Evolutionary conservation across 2,329 filamentous ascomycete genomes (phyloP).

Genomic region (Dryadomyces quercivorus): DNA sequence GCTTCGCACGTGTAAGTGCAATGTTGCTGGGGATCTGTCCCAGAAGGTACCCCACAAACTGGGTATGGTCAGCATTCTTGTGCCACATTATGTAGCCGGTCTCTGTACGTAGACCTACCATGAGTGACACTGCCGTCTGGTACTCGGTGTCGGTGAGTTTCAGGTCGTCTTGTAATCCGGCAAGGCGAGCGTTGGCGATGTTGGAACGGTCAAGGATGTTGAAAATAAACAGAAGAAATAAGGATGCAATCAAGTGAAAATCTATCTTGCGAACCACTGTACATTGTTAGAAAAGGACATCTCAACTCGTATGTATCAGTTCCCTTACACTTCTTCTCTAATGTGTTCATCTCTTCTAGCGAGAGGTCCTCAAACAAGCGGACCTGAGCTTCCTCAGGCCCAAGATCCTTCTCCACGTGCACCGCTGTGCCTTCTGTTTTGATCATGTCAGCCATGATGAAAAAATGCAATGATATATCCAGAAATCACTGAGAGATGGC

Average conservation of each 20-base stretch:
- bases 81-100: neutral
- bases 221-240: neutral
- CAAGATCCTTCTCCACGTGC: neutral
- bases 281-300: neutral
- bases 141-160: neutral
- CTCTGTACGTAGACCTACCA: neutral
- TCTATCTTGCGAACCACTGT: neutral
- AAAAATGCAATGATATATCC: too few species aligned
- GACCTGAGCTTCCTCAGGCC: neutral
- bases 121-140: neutral
- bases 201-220: neutral
- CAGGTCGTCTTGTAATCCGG: neutral
- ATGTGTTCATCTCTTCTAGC: neutral
- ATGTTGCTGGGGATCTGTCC: neutral
- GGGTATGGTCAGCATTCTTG: neutral
- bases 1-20: neutral
- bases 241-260: neutral
- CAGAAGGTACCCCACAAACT: neutral
- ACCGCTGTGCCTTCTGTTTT: neutral
- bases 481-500: too few species aligned
- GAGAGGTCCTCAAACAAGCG: neutral
- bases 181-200: neutral
- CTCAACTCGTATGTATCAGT: neutral
- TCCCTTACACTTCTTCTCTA: neutral
- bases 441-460: neutral